Base-by-base conservation (phyloP, 768 basidiomycete species). In the Brasilioporus rufonigricans region DNA sequence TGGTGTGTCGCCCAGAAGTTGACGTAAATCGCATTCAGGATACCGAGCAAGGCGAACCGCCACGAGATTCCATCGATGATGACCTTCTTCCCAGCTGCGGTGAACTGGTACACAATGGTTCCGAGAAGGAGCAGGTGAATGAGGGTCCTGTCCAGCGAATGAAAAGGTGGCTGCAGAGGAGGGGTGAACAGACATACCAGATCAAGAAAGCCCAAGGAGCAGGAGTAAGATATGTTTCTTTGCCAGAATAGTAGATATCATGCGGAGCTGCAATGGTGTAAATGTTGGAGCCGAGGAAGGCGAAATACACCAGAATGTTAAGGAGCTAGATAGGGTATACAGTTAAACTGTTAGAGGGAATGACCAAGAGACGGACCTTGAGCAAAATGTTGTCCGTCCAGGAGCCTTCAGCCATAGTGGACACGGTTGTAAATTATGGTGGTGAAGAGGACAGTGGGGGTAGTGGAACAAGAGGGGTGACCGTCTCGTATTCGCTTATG, bases 221-320 rank as follows among this genome's bases (percentile, higher is more conserved):
- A n/a, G 96, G 96, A 1, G 94, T 97, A 54, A 98, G 76, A 72
- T 94, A 98, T 0, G 95, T 97, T 62, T 89, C 86, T 69, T 92
- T 92, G 43, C 83, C 85, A 59, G 76, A 71, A 66, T 78, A 83
- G 73, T 92, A 91, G 48, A 84, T 78, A 58, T 81, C 84, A 39
- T 81, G 79, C 1, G 91, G 91, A 2, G 83, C 80, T 7, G 91
- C 85, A 57, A 93, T 80, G 49, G 86, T 87, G 78, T 92, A 95
- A 53, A 94, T 79, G 73, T 96, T 96, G 36, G 87, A 89, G 31
- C 91, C 93, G n/a, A 96, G 77, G 74, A 95, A 93, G 56, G 89
- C 68, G 66, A 92, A 80, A 69, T 91, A 96, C 44, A 89, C 86
- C 51, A 93, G 52, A 53, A 96, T 78, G 73, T 97, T 97, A 58